Conservation (phyloP, 2,329 filamentous ascomycete genomes). For the Clonostachys byssicola region DNA sequence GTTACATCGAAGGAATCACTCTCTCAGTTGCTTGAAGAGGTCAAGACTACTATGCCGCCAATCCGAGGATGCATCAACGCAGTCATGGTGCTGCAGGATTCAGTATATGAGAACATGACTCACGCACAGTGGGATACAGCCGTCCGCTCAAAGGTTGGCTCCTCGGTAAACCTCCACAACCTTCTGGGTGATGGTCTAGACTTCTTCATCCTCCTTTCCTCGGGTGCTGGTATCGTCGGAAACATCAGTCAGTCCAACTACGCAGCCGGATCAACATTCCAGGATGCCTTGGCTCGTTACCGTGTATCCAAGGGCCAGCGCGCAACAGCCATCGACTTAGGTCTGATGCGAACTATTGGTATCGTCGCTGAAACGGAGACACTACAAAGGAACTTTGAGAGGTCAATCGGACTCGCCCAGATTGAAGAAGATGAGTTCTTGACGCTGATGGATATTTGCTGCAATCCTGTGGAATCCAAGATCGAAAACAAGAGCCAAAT, state of each 20-base stretch:
- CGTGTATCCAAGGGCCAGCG: neutral
- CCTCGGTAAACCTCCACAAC: slow-evolving; percentile 17
- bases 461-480: neutral
- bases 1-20: neutral
- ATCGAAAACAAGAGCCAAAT: neutral
- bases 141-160: slow-evolving; percentile 20
- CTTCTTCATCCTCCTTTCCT: slow-evolving; percentile 23
- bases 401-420: slow-evolving; percentile 1
- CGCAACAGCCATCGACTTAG: slow-evolving; percentile 8
- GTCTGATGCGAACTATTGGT: slow-evolving; percentile 12
- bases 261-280: slow-evolving; percentile 30
- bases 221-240: slow-evolving; percentile 13
- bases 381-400: neutral
- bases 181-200: slow-evolving; percentile 17
- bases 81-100: slow-evolving; percentile 27
- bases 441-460: slow-evolving; percentile 1
- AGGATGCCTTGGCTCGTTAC: slow-evolving; percentile 9
- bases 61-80: slow-evolving; percentile 30
- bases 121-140: slow-evolving; percentile 13
- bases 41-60: slow-evolving; percentile 15
- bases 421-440: slow-evolving; percentile 4
- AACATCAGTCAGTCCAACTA: slow-evolving; percentile 33
- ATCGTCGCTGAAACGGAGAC: slow-evolving; percentile 2
- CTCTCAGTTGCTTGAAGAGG: neutral
- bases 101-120: slow-evolving; percentile 15